Conservation (phyloP, 169 alveolate genomes). For the Plasmodium cynomolgi region DNA sequence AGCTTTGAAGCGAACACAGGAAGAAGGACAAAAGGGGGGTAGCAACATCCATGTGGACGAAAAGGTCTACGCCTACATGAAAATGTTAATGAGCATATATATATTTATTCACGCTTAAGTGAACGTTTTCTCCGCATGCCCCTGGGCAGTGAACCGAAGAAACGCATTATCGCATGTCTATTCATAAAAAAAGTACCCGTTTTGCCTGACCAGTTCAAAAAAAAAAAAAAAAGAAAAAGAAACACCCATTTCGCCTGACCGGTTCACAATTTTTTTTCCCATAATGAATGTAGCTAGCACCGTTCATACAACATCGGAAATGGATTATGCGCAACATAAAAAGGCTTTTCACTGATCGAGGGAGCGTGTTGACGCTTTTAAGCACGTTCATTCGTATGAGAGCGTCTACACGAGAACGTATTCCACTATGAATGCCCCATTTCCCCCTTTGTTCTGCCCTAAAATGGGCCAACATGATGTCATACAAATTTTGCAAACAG, state of each 20-base stretch:
- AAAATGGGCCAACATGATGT: background rate
- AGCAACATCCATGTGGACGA: background rate
- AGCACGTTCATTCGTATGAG: background rate
- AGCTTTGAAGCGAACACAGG: background rate
- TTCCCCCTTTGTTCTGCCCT: background rate
- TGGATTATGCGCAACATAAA: background rate
- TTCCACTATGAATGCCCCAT: background rate
- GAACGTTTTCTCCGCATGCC: background rate
- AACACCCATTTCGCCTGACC: background rate
- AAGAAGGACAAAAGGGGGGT: background rate
- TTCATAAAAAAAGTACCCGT: background rate
- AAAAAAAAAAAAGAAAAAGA: background rate
- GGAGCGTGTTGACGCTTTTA: background rate
- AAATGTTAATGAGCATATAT: background rate
- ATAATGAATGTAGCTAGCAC: background rate
- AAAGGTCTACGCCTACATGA: background rate
- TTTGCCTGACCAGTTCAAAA: background rate
- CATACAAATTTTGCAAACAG: background rate
- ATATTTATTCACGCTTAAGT: background rate
- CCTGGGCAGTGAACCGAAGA: background rate
- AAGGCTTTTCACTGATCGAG: background rate
- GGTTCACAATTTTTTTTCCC: background rate
- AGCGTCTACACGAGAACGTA: background rate
- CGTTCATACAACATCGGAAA: constrained; percentile 2
- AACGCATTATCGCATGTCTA: background rate